Conservation (phyloP, 2,329 filamentous ascomycete genomes). For the Cyphellophora europaea region DNA sequence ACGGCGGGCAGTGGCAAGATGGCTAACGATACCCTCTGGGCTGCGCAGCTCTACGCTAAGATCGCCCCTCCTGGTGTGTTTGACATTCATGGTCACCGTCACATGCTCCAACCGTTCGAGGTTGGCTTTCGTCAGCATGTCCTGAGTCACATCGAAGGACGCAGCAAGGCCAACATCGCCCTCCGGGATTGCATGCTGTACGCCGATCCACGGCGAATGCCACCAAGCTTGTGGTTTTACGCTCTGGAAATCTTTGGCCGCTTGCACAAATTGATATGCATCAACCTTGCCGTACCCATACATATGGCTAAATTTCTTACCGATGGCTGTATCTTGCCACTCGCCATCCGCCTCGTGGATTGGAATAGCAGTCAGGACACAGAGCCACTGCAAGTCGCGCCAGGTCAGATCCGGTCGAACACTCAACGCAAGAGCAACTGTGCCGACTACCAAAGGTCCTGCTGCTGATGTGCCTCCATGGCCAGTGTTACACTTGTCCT, state of each 20-base stretch:
- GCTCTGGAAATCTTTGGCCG: conserved; percentile 72
- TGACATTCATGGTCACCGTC: conserved; percentile 93
- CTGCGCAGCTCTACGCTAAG: conserved; percentile 86
- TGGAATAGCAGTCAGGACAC: conserved; percentile 72
- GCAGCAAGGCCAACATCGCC: conserved; percentile 71
- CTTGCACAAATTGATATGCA: conserved; percentile 73
- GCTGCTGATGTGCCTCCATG: conserved; percentile 95
- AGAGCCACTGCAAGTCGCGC: conserved; percentile 90
- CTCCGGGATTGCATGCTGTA: conserved; percentile 77
- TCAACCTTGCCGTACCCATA: conserved; percentile 96
- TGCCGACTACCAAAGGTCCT: conserved; percentile 82
- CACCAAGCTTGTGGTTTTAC: conserved; percentile 96
- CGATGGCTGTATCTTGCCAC: conserved; percentile 74
- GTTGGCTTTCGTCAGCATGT: conserved; percentile 75
- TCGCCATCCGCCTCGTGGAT: conserved; percentile 64
- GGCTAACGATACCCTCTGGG: conserved; percentile 69
- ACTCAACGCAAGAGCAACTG: conserved; percentile 79
- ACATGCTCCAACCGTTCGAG: conserved; percentile 84
- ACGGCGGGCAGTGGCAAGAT: conserved; percentile 67
- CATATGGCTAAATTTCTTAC: conserved; percentile 83
- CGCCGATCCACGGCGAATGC: conserved; percentile 86
- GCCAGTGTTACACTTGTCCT: conserved; percentile 64
- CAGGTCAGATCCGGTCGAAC: conserved; percentile 79
- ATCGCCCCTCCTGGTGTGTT: conserved; percentile 79
- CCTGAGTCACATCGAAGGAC: conserved; percentile 69